Evolutionary conservation across 2,329 filamentous ascomycete species (phyloP), one percentile per base, ranked within the genome.

Genomic region (Fonsecaea pedrosoi): DNA sequence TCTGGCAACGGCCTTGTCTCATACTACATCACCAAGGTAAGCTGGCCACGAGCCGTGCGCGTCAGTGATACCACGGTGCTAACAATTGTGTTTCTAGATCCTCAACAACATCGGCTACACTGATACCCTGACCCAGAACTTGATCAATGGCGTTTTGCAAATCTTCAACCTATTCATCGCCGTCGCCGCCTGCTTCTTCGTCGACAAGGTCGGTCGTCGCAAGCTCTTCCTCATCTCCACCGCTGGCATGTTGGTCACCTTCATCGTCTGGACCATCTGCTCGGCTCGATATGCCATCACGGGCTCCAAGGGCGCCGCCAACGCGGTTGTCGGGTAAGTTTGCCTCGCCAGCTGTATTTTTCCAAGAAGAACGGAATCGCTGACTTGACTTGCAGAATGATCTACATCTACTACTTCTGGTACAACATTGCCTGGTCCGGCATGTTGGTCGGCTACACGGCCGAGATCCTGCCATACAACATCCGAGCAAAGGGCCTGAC

Each of bases 391-490:
- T 18, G 2, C 10, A 62, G 56, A 0, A 79, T 82, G 72, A 76
- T 82, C 35, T 82, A 80, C 71, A 74, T 82, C 55, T 82, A 78
- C 74, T 79, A 78, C 62, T 77, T 76, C 25, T 77, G 76, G 64
- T 80, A 81, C 70, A 78, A 79, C 64, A 71, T 81, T 48, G 79
- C 78, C 15, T 78, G 73, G 72, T 75, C 71, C 4, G 75, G 76
- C 35, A 69, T 80, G 18, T 71, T 79, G 15, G 74, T 78, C 9
- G 74, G 75, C 3, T 80, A 84, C 74, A 78, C 79, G 2, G 78
- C 80, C 60, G 82, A 84, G 69, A 83, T 84, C 67, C 73, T 83
- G 65, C 82, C 82, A 3, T 84, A 81, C 76, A 79, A 78, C 66
- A 79, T 84, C 63, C 81, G 82, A 58, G 80, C 81, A 65, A 83